Percentiles rank a stretch among this genome's conserved stretches.
Conservation (phyloP, 23 red algal species). For the Gracilariopsis chorda region DNA sequence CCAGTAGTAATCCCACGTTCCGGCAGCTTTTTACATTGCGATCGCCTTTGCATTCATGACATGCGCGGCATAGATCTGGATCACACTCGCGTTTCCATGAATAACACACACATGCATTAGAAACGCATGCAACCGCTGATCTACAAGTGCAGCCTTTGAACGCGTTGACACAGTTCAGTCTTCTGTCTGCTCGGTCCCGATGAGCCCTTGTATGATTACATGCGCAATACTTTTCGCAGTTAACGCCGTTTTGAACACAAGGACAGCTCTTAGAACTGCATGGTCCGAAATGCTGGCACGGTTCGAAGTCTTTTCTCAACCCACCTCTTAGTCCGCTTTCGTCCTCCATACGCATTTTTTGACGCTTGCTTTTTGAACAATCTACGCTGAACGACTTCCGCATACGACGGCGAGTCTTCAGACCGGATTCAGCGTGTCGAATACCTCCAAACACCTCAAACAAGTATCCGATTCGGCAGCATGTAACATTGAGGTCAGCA, state of each 20-base stretch:
- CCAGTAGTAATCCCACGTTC: slow-evolving; percentile 64
- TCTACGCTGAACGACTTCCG: not conserved
- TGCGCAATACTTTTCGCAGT: slow-evolving; percentile 91
- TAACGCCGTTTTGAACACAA: slow-evolving; percentile 54
- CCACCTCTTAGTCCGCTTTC: slow-evolving; percentile 26
- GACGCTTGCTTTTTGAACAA: not conserved
- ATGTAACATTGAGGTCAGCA: not conserved
- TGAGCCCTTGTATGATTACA: slow-evolving; percentile 41
- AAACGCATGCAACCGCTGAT: slow-evolving; percentile 35
- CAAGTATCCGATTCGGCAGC: slow-evolving; percentile 19
- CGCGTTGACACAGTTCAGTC: slow-evolving; percentile 30
- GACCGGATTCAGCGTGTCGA: not conserved
- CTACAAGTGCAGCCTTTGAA: slow-evolving; percentile 66
- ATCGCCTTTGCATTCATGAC: slow-evolving; percentile 47
- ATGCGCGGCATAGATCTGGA: slow-evolving; percentile 74
- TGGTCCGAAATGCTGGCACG: slow-evolving; percentile 69
- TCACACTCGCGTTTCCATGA: slow-evolving; percentile 87
- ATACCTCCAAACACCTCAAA: not conserved
- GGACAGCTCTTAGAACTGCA: slow-evolving; percentile 69
- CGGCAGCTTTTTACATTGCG: slow-evolving; percentile 9
- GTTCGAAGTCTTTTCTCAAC: slow-evolving; percentile 43
- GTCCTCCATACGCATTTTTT: slow-evolving; percentile 13
- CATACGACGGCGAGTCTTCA: not conserved
- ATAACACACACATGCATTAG: slow-evolving; percentile 80
- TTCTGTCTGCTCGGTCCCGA: not conserved